Percentiles rank a stretch among this genome's conserved stretches.
phyloP scores from a whole-genome alignment of 805 yeast genomes.

The Cyberlindnera sargentensis region DNA sequence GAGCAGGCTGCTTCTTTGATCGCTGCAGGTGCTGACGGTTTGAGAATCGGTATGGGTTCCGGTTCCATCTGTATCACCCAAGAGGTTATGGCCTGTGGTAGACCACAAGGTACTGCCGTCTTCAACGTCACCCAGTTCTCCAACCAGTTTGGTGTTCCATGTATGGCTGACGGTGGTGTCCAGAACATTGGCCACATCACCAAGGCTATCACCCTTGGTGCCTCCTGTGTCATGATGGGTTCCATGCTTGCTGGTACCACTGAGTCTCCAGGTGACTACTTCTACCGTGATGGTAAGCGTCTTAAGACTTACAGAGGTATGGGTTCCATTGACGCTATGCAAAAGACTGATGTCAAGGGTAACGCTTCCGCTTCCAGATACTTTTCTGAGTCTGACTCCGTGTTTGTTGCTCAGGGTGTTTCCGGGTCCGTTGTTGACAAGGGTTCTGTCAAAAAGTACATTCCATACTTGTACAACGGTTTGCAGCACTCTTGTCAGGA shows the following conservation, averaged over 20 bases:
- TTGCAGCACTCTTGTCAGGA: conserved; percentile 98
- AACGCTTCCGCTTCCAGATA: conserved; percentile 98
- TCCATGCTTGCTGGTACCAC: conserved; percentile 98
- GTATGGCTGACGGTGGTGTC: conserved; percentile 99
- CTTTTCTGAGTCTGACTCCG: conserved; percentile 93
- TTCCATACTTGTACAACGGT: conserved; percentile 92
- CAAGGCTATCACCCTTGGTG: conserved; percentile 95
- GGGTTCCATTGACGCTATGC: conserved; percentile 99
- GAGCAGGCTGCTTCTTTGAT: conserved; percentile 97
- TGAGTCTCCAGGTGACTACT: conserved; percentile 98
- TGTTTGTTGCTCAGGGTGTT: conserved; percentile 98
- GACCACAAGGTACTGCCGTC: conserved; percentile 99
- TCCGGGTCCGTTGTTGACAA: conserved; percentile 95
- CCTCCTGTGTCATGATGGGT: conserved; percentile 99
- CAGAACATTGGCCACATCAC: conserved; percentile 98
- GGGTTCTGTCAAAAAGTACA: conserved; percentile 88
- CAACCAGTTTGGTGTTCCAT: conserved; percentile 92
- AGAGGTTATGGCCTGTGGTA: conserved; percentile 99
- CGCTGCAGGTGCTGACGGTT: conserved; percentile 94
- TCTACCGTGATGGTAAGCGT: conserved; percentile 96
- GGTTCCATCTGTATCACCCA: conserved; percentile 99
- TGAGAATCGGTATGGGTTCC: conserved; percentile 99
- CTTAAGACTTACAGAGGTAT: conserved; percentile 97
- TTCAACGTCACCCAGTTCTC: conserved; percentile 92
- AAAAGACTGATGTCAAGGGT: conserved; percentile 76